A percentile compares a stretch with the other conserved stretches of the same genome.
phyloP scores from a whole-genome alignment of 2,329 filamentous ascomycete genomes.

The Fusarium ambrosium region DNA sequence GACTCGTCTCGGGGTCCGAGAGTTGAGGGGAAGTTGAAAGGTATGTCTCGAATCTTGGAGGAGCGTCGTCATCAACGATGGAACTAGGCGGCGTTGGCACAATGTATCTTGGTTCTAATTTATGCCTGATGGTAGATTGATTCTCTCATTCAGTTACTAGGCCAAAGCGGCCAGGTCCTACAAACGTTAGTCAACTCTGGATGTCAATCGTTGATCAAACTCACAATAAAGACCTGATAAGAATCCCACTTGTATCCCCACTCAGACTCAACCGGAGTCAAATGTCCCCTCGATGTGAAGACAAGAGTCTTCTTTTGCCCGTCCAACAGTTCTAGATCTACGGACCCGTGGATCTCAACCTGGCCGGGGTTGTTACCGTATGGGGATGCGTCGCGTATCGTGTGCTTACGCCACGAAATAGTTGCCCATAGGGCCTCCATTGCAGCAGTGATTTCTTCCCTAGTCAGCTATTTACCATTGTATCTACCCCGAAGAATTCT shows the following conservation, averaged over 20 bases:
- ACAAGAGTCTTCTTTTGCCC: not conserved
- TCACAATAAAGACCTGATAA: conserved; percentile 1
- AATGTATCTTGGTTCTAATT: not conserved
- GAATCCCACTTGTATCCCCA: not conserved
- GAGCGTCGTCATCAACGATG: not conserved
- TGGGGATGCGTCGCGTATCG: not conserved
- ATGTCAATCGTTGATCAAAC: not conserved
- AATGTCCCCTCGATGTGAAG: not conserved
- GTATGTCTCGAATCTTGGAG: not conserved
- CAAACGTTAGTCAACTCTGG: not conserved
- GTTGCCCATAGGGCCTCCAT: not conserved
- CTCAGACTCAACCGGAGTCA: not conserved
- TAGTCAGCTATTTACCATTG: not conserved
- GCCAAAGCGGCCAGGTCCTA: not conserved
- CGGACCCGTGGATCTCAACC: not conserved
- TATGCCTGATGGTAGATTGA: not conserved
- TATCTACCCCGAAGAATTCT: not conserved
- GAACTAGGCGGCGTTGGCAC: not conserved
- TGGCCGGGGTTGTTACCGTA: not conserved
- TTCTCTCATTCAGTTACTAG: not conserved
- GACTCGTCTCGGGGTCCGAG: not conserved
- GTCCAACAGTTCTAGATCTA: not conserved
- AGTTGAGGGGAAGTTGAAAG: not conserved
- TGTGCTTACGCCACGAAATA: not conserved
- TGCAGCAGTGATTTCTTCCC: not conserved